phyloP scores from a whole-genome alignment of 345 rosid genomes.

The Tarenaya hassleriana region DNA sequence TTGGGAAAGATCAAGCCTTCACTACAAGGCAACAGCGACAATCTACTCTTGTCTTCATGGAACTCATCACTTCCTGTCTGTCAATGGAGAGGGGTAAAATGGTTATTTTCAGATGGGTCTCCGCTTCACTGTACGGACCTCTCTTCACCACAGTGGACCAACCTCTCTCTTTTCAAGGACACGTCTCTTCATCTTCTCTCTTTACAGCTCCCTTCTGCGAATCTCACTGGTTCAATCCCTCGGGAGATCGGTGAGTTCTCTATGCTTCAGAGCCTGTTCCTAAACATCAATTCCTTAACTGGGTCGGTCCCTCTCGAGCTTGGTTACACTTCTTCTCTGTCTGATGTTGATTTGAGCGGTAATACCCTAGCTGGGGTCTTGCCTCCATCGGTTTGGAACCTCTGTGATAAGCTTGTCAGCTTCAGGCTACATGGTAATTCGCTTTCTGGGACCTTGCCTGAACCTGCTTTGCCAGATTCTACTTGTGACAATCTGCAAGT shows the following conservation, averaged over 20 bases:
- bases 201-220: constrained; percentile 90
- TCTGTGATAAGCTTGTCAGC: constrained; percentile 71
- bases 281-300: constrained; percentile 66
- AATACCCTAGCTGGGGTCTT: constrained; percentile 58
- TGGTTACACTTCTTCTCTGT: constrained; percentile 76
- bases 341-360: constrained; percentile 68
- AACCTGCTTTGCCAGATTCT: constrained; percentile 76
- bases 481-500: constrained; percentile 56
- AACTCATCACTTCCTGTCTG: constrained; percentile 81
- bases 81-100: constrained; percentile 96
- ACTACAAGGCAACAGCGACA: constrained; percentile 68
- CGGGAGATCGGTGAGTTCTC: constrained; percentile 87
- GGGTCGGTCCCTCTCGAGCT: constrained; percentile 89
- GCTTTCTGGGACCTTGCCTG: constrained; percentile 59
- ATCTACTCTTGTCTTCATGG: constrained; percentile 82
- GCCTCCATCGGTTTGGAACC: constrained; percentile 86
- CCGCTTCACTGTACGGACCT: constrained; percentile 51
- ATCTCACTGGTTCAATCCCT: constrained; percentile 88
- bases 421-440: constrained; percentile 62
- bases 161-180: constrained; percentile 55
- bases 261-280: constrained; percentile 74
- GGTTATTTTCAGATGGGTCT: constrained; percentile 70
- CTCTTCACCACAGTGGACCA: constrained; percentile 66
- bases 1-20: constrained; percentile 63
- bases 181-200: constrained; percentile 73